Evolutionary conservation across 768 basidiomycete species (phyloP).

Genomic region (Lentinula guzmanii): DNA sequence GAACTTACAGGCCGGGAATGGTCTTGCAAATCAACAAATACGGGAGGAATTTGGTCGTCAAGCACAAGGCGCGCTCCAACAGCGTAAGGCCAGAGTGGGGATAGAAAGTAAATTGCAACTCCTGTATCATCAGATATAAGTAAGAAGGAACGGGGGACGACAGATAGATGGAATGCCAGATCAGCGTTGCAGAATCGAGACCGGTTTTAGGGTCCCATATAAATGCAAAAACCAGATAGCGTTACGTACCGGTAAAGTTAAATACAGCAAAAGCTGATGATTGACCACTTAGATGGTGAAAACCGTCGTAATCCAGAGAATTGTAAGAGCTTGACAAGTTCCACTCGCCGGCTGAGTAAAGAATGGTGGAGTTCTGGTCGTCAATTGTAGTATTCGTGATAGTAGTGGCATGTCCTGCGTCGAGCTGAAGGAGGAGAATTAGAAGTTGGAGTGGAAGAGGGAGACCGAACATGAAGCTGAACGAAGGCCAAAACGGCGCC

Average conservation of each 20-base stretch:
- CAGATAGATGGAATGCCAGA: neutral
- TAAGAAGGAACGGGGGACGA: neutral
- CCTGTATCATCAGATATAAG: constrained; percentile 1
- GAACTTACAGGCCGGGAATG: neutral
- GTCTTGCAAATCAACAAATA: constrained; percentile 4
- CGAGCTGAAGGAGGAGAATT: neutral
- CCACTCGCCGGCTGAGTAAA: constrained; percentile 4
- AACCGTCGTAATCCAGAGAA: constrained; percentile 1
- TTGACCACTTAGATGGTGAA: constrained; percentile 5
- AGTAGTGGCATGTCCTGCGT: neutral
- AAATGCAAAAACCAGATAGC: neutral
- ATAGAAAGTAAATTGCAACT: constrained; percentile 7
- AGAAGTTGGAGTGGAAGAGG: neutral
- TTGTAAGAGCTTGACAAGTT: neutral
- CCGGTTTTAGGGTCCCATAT: neutral
- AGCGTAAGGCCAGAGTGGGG: constrained; percentile 7
- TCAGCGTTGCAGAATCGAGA: neutral
- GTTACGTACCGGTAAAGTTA: constrained; percentile 4
- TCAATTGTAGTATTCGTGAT: constrained; percentile 5
- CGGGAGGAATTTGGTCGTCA: neutral
- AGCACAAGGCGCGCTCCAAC: constrained; percentile 4
- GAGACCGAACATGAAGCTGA: neutral
- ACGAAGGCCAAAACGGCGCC: neutral
- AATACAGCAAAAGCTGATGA: neutral
- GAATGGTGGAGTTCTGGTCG: neutral